Evolutionary conservation across 1,139 yeast species (phyloP), one percentile per base, ranked within the genome.

Genomic region (Meyerozyma guilliermondii): DNA sequence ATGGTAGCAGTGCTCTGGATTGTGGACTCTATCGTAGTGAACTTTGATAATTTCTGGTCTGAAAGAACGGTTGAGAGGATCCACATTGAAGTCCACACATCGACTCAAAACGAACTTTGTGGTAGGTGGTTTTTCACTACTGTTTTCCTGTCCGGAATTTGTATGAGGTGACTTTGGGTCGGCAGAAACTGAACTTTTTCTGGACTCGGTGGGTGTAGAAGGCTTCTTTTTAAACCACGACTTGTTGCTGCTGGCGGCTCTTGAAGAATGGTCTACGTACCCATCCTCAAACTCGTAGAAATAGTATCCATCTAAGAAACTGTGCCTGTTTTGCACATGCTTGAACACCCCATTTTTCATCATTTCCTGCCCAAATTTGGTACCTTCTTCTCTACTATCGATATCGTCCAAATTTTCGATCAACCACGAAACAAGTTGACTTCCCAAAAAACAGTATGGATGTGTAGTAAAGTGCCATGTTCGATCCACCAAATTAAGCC

Each of bases 1-100:
- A 55, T 91, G 98, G 66, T 83, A 94, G 56, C 98, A 91, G 56
- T 91, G 95, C 48, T 88, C 95, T 0, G 98, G 97, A 57, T 91
- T 92, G 58, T 89, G 98, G 3, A 89, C 92, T 43, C 83, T 75
- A 59, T 94, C 98, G 55, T 87, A 87, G 62, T 92, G 98, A 3
- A 92, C 89, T 3, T 83, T 81, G 33, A 91, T 69, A 10, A 81
- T 63, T 54, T 94, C 98, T 0, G 87, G 85, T 44, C 91, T 78
- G 58, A 80, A 81, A 0, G 96, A 88, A 46, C 80, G 76, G 4
- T 71, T 69, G 31, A 73, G 66, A 0, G 94, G 87, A 58, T 92
- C 98, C 20, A 88, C 79, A 60, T 92, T 88, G 53, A 80, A 80
- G 42, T 76, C 72, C 34, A 92, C 73, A 1, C 83, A 72, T 48